Evolutionary conservation across 2,329 filamentous ascomycete species (phyloP), one percentile per base, ranked within the genome.

Genomic region (Botrytis hyacinthi): DNA sequence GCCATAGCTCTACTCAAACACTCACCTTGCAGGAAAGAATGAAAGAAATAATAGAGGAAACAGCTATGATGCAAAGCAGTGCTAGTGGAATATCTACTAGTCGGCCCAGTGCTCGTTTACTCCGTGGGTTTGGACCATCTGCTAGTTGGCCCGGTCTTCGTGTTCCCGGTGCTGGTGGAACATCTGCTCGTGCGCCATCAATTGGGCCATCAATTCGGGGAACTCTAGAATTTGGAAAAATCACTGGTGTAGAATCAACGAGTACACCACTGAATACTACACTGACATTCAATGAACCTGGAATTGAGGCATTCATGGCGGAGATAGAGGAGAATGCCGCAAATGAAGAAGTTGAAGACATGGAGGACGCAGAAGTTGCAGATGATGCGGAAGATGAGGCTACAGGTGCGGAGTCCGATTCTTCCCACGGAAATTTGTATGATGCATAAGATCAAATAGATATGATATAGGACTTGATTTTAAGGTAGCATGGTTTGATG

Each of bases 271-370:
- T 2, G 14, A 57, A 29, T 57, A 57, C 3, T 9, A 4, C 14
- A 32, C 6, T 18, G 14, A 16, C 4, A 9, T 3, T 3, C 8
- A 2, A 16, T 8, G 14, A 32, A 18, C n/a, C n/a, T 18, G 0
- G 1, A 18, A 4, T 8, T 57, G 51, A 18, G n/a, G 14, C 29
- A 29, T 1, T 29, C 3, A 5, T 2, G 6, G 16, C n/a, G 14
- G 51, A 18, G 14, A 29, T 8, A 9, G n/a, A 16, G 7, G 51
- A 18, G 14, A 3, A 8, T 18, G 3, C 18, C 14, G 14, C 5
- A 51, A n/a, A 51, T 51, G 26, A 51, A 51, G 10, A 14, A 29
- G 51, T 29, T 29, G 51, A 29, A 9, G n/a, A 32, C 14, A 18
- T 57, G 14, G 14, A 57, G 14, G n/a, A 18, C 7, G 14, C n/a